Base-by-base conservation (phyloP, 441 rosid species). In the Adansonia gregorii region DNA sequence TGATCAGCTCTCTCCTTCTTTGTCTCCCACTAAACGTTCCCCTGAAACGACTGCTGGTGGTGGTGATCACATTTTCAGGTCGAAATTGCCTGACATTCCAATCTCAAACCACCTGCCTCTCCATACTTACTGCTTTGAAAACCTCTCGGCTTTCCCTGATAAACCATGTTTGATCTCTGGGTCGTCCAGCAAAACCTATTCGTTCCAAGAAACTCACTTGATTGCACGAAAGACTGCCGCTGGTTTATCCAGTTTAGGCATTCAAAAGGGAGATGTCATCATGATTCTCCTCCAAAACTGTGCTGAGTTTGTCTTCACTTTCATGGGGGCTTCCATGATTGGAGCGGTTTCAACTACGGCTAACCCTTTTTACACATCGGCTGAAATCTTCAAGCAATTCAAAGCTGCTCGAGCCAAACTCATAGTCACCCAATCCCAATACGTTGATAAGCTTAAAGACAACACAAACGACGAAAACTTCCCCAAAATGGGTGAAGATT, bases 311-410 rank as follows among this genome's bases (percentile, higher is more conserved):
- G 95, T 90, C 43, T 89, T 92, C 88, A 67, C 93, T 22, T 94
- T 94, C 89, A 83, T 94, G 81, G 98, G 89, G 17, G 94, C 96
- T 52, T 94, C 97, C 67, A 90, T 92, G 89, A 80, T 90, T n/a
- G 98, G 98, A 6, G 98, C 94, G 0, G 77, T 91, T 79, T 80
- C 90, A 73, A 94, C 98, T 4, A 85, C 95, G 0, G 97, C 94
- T 6, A 94, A 94, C 56, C 98, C 98, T 8, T 92, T 92, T 83
- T 94, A 89, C 85, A 94, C 98, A 17, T 72, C 85, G 0, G 59
- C 85, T 3, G 98, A 94, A 82, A 83, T 93, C 43, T 73, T 82
- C 85, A 94, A 94, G 79, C 98, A 94, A 58, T 77, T 88, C 8
- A 49, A 31, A 17, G 74, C 81, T 39, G 89, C 94, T 0, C 43